These are phyloP conservation scores for Trichoderma breve DNA, from an alignment of 2,329 filamentous ascomycete species.

Conservation along the genomic window DNA sequence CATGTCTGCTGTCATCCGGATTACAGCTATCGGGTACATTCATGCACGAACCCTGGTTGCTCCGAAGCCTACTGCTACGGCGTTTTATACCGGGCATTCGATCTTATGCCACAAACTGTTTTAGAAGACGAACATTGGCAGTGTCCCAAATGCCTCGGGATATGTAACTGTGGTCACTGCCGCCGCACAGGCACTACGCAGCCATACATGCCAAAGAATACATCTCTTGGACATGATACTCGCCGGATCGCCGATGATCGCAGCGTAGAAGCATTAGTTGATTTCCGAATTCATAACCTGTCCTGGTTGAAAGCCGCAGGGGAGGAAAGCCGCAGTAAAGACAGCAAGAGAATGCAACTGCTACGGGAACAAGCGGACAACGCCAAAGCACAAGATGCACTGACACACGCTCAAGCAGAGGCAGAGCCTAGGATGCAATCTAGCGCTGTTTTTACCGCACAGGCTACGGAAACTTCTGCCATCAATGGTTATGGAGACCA, in stretches of 20 bases:
- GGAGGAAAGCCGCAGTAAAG: conserved; percentile 56
- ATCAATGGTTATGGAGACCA: conserved; percentile 33
- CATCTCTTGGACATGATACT: conserved; percentile 86
- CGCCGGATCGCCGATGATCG: conserved; percentile 85
- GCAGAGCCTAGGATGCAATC: conserved; percentile 26
- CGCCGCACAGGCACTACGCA: conserved; percentile 63
- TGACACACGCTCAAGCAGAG: conserved; percentile 31
- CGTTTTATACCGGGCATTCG: conserved; percentile 86
- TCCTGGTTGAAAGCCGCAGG: conserved; percentile 69
- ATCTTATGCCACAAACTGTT: conserved; percentile 78
- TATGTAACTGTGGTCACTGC: conserved; percentile 85
- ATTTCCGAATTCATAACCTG: conserved; percentile 86
- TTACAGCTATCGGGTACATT: conserved; percentile 78
- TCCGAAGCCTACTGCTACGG: conserved; percentile 84
- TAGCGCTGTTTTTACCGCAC: conserved; percentile 7
- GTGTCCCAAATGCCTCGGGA: conserved; percentile 80
- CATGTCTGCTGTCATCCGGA: conserved; percentile 83
- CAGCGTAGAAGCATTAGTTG: conserved; percentile 85
- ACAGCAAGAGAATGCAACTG: conserved; percentile 57
- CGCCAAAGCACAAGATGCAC: conserved; percentile 52
- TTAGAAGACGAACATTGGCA: conserved; percentile 82
- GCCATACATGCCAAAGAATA: conserved; percentile 84
- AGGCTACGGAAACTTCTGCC: neutral
- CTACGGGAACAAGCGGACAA: conserved; percentile 56
- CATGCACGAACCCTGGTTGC: conserved; percentile 70